Evolutionary conservation across 345 rosid species (phyloP), one percentile per base, ranked within the genome.

Genomic region (Rhodomyrtus tomentosa): DNA sequence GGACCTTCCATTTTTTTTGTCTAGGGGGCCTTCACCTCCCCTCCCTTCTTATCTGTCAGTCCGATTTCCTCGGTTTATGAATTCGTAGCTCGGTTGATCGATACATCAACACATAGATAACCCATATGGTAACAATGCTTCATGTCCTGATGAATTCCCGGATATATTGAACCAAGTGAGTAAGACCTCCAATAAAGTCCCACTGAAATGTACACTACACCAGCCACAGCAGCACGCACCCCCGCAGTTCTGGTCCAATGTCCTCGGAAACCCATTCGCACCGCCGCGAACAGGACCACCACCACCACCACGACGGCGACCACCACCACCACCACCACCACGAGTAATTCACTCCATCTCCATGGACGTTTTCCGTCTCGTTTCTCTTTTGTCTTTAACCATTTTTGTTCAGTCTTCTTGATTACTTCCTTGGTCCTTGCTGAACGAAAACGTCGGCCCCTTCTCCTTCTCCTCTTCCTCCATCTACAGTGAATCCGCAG

Each of bases 261-360:
- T 81, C 84, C 21, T 85, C 84, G 16, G 80, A 84, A 27, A 38
- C 55, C 74, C 52, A 83, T 74, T 84, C 85, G 85, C 84, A 87
- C 56, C 83, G 87, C 10, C 90, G 84, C 27, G 85, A 87, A 32
- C 85, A 88, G n/a, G 82, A 85, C 53, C 84, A 80, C 81, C 81
- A 84, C 56, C 81, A 82, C 27, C 88, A 86, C 49, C 59, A 88
- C 45, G 86, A 90, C 20, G 36, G 15, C 55, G 86, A 88, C 72
- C 20, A 59, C 10, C 22, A 7, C 74, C 0, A 7, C 73, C 21
- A 9, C 73, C 10, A 62, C 45, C 76, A 4, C 76, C 45, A 32
- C 76, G 76, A 32, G 76, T 68, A 68, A 32, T 32, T 10, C 12
- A 8, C 1, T 32, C 6, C 76, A 62, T 4, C 42, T 32, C 45